Evolutionary conservation across 2,329 filamentous ascomycete genomes (phyloP).

Genomic region (Ampelomyces quisqualis): DNA sequence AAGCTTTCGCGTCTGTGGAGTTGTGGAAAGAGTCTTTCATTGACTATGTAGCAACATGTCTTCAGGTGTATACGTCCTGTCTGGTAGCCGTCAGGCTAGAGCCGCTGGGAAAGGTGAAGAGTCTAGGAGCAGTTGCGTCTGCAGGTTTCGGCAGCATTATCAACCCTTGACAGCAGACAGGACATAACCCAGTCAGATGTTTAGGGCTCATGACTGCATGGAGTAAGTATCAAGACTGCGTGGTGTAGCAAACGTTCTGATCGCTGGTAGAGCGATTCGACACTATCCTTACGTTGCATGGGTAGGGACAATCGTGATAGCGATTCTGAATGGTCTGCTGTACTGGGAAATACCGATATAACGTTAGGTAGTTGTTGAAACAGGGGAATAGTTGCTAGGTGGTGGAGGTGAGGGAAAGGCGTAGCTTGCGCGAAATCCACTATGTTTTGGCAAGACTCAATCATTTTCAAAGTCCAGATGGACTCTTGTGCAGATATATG

Average conservation of each 20-base stretch:
- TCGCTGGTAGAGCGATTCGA: constrained; percentile 26
- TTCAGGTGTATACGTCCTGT: constrained; percentile 24
- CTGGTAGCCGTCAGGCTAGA: constrained; percentile 18
- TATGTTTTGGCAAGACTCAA: not conserved
- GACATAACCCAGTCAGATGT: constrained; percentile 40
- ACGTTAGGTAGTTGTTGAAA: not conserved
- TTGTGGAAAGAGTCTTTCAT: constrained; percentile 27
- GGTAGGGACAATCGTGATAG: constrained; percentile 32
- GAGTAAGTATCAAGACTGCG: constrained; percentile 7
- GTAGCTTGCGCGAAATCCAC: not conserved
- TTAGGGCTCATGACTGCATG: constrained; percentile 39
- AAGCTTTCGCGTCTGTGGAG: constrained; percentile 18
- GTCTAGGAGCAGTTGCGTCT: constrained; percentile 30
- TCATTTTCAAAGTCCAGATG: not conserved
- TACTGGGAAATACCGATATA: constrained; percentile 32
- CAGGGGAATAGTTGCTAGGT: not conserved
- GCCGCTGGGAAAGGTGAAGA: constrained; percentile 17
- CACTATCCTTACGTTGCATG: constrained; percentile 42
- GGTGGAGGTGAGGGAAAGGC: not conserved
- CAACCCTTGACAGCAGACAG: constrained; percentile 29
- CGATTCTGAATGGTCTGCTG: constrained; percentile 36
- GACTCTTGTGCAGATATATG: too few relatives aligned
- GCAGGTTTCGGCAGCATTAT: constrained; percentile 41
- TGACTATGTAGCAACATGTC: constrained; percentile 25
- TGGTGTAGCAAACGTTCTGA: not conserved